phyloP scores from a whole-genome alignment of 306 rosid genomes.

The Carpinus viminea region DNA sequence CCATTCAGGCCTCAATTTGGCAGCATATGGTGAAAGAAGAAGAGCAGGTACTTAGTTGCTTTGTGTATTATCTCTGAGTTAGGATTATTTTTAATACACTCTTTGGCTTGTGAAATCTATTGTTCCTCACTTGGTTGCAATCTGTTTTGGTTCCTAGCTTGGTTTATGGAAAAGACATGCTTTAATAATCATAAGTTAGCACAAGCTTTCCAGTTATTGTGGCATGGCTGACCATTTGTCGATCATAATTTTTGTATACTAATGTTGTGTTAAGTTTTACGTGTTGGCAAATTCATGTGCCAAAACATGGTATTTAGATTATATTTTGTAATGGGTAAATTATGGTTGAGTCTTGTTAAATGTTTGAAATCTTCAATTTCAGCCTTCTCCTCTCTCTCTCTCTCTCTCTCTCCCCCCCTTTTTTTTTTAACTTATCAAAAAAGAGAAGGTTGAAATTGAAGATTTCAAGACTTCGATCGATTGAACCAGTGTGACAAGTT shows the following conservation, averaged over 20 bases:
- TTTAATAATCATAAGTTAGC: not conserved
- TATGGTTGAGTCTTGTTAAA: too few relatives aligned
- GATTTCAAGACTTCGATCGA: too few relatives aligned
- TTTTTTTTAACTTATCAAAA: too few relatives aligned
- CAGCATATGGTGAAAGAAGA: constrained; percentile 94
- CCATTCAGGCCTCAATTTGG: constrained; percentile 53
- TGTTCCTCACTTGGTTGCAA: constrained; percentile 20
- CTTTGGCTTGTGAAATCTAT: constrained; percentile 16
- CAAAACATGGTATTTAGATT: too few relatives aligned
- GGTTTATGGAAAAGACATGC: constrained; percentile 7
- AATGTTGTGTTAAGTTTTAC: too few relatives aligned
- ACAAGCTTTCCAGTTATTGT: not conserved
- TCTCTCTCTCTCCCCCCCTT: too few relatives aligned
- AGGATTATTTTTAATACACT: constrained; percentile 13
- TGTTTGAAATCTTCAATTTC: too few relatives aligned
- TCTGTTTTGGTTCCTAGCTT: not conserved
- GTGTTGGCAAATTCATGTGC: too few relatives aligned
- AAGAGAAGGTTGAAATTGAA: too few relatives aligned
- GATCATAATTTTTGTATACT: not conserved
- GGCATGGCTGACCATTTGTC: not conserved
- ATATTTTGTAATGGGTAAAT: too few relatives aligned
- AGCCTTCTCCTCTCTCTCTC: too few relatives aligned
- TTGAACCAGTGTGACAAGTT: too few relatives aligned
- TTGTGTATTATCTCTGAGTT: constrained; percentile 20
- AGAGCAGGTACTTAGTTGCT: constrained; percentile 60